phyloP scores from a whole-genome alignment of 2,329 filamentous ascomycete species.

The Penicillium sp. region DNA sequence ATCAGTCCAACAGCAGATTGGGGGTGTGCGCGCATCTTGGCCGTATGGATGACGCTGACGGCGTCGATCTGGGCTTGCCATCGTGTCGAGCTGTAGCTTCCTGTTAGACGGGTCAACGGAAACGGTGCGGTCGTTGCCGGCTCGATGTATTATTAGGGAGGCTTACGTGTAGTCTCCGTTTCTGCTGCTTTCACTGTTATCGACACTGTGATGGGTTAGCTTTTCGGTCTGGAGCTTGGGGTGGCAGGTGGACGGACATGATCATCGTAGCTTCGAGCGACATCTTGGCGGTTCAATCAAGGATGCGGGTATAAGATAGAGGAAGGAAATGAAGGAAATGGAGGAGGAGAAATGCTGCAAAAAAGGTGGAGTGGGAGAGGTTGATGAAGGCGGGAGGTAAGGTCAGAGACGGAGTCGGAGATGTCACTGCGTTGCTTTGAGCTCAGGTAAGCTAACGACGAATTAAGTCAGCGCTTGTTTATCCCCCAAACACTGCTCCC shows the following conservation, averaged over 20 bases:
- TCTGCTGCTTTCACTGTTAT: conserved; percentile 98
- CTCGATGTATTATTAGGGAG: neutral
- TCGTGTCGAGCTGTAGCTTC: conserved; percentile 75
- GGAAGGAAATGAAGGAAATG: conserved; percentile 2
- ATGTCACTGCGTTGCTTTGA: conserved; percentile 23
- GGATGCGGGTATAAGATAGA: conserved; percentile 31
- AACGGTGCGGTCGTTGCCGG: neutral
- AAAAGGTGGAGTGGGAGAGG: conserved; percentile 14
- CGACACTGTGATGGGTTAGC: conserved; percentile 63
- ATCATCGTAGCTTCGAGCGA: conserved; percentile 99
- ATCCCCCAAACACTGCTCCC: conserved; percentile 27
- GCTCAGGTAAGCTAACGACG: conserved; percentile 24
- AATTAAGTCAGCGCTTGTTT: conserved; percentile 48
- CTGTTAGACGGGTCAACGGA: neutral
- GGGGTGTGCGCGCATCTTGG: conserved; percentile 92
- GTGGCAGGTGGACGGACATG: conserved; percentile 56
- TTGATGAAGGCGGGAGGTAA: conserved; percentile 15
- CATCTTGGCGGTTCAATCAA: conserved; percentile 67
- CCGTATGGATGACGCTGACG: conserved; percentile 92
- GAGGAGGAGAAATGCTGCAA: conserved; percentile 2
- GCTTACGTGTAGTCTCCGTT: conserved; percentile 84
- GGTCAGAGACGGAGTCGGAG: conserved; percentile 31
- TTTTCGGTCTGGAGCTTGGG: conserved; percentile 7
- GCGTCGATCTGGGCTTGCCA: conserved; percentile 97
- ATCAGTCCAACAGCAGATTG: conserved; percentile 97